These are phyloP conservation scores for Rossbeevera mucosa DNA, from an alignment of 768 basidiomycete species.

Conservation along the genomic window DNA sequence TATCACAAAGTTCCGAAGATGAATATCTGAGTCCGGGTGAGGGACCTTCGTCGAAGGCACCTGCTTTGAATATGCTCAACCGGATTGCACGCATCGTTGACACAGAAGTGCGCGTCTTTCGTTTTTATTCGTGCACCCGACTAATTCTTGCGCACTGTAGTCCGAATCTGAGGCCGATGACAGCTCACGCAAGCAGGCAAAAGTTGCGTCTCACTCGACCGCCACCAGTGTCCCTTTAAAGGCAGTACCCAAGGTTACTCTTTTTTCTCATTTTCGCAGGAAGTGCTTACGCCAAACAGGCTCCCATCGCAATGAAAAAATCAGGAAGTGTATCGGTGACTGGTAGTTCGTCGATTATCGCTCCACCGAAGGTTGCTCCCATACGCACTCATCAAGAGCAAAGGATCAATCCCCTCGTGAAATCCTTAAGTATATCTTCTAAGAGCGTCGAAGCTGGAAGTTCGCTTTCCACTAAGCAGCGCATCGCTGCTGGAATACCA, in stretches of 20 bases:
- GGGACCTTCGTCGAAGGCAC: neutral
- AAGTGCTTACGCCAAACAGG: constrained; percentile 6
- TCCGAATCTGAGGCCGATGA: constrained; percentile 15
- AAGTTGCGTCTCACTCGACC: constrained; percentile 2
- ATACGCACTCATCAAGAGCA: constrained; percentile 31
- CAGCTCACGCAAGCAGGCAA: neutral
- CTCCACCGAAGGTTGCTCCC: constrained; percentile 13
- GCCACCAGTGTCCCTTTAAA: neutral
- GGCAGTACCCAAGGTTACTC: constrained; percentile 12
- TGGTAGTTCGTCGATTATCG: constrained; percentile 2
- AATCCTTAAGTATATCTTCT: constrained; percentile 24
- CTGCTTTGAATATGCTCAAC: constrained; percentile 1
- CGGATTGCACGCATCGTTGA: constrained; percentile 2
- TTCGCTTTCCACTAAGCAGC: constrained; percentile 49
- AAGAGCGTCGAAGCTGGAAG: constrained; percentile 27
- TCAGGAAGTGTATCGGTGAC: constrained; percentile 2
- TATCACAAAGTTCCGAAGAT: constrained; percentile 9
- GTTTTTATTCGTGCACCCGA: neutral
- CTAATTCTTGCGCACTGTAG: constrained; percentile 4
- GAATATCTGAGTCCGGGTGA: constrained; percentile 11
- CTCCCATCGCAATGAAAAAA: constrained; percentile 1
- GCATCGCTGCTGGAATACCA: constrained; percentile 40
- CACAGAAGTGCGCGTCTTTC: constrained; percentile 12
- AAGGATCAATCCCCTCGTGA: constrained; percentile 29
- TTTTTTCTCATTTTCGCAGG: neutral